These are phyloP conservation scores for Jacaranda copaia DNA, from an alignment of 257 asterid species.

Conservation along the genomic window DNA sequence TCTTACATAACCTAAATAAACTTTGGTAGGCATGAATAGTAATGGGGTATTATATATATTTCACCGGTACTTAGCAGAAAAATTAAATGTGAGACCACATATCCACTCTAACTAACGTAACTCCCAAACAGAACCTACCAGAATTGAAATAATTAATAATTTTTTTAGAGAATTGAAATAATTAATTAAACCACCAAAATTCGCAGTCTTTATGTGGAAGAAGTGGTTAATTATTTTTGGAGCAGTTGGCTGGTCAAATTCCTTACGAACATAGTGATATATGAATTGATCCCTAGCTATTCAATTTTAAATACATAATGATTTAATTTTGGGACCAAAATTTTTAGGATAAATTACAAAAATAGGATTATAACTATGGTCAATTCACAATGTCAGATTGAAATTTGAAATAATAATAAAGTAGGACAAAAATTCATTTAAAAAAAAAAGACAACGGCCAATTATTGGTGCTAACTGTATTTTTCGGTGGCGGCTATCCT, in stretches of 20 bases:
- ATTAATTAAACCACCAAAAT: not conserved
- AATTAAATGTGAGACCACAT: not conserved
- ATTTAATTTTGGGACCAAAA: too few species aligned
- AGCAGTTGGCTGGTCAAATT: constrained; percentile 27
- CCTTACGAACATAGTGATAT: not conserved
- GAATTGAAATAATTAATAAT: not conserved
- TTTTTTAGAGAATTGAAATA: constrained; percentile 11
- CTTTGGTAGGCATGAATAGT: not conserved
- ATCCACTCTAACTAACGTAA: constrained; percentile 27
- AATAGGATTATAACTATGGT: too few species aligned
- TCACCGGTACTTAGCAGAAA: not conserved
- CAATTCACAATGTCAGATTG: too few species aligned
- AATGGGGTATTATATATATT: not conserved
- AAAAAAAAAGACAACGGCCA: too few species aligned
- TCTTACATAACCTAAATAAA: not conserved
- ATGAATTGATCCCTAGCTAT: not conserved
- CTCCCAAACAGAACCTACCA: constrained; percentile 20
- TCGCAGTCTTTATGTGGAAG: not conserved
- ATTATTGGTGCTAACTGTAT: too few species aligned
- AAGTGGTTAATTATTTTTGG: not conserved
- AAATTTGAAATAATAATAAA: too few species aligned
- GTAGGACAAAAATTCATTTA: too few species aligned
- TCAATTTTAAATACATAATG: too few species aligned
- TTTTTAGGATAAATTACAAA: too few species aligned
- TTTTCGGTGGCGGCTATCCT: too few species aligned